Conservation (phyloP, 805 yeast species). For the Starmerella floris region DNA sequence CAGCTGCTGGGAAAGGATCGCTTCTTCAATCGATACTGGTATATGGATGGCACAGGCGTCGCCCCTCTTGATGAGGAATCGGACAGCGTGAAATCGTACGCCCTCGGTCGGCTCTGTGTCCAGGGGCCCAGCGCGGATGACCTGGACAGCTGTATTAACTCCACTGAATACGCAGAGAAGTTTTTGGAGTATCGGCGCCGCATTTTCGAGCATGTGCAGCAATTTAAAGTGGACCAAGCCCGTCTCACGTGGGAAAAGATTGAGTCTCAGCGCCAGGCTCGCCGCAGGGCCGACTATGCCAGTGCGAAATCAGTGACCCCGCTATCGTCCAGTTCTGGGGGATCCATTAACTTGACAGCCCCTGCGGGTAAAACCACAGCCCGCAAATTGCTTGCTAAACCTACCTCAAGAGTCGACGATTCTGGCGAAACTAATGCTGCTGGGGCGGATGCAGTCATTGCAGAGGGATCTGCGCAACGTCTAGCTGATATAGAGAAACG, state of each 20-base stretch:
- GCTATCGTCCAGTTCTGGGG: neutral
- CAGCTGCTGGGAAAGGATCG: constrained; percentile 70
- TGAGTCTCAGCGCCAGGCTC: neutral
- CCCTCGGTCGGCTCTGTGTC: constrained; percentile 77
- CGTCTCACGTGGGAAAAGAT: neutral
- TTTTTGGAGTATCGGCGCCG: constrained; percentile 9
- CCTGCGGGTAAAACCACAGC: too few relatives aligned
- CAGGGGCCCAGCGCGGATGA: constrained; percentile 69
- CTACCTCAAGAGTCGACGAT: too few relatives aligned
- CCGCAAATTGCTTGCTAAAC: too few relatives aligned
- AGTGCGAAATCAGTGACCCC: neutral
- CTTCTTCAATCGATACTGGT: constrained; percentile 80
- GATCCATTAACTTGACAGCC: too few relatives aligned
- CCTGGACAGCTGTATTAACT: constrained; percentile 27
- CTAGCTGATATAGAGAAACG: too few relatives aligned
- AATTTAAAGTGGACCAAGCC: neutral
- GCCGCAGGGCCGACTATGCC: neutral
- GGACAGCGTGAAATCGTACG: constrained; percentile 29
- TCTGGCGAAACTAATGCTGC: too few relatives aligned
- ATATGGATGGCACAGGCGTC: constrained; percentile 81
- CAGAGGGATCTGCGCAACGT: too few relatives aligned
- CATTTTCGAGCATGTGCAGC: neutral
- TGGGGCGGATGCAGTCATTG: too few relatives aligned
- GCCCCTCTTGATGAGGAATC: neutral
- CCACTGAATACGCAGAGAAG: constrained; percentile 17